A percentile compares a stretch with the other conserved stretches of the same genome.
phyloP scores from a whole-genome alignment of 306 rosid species.

The Quercus dentata region DNA sequence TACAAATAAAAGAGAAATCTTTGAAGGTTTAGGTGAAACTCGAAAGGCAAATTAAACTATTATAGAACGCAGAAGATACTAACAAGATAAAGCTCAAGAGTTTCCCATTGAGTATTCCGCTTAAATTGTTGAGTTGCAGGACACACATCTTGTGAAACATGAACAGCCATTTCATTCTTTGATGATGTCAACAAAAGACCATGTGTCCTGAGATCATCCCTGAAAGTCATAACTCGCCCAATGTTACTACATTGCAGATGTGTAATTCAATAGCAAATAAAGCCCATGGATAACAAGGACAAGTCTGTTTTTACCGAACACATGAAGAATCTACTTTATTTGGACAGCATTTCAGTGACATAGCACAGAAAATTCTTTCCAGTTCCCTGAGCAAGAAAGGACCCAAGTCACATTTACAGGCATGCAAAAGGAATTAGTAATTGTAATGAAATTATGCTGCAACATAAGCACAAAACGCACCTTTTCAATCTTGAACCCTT shows the following conservation, averaged over 20 bases:
- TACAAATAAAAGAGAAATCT: not conserved
- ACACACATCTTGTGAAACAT: constrained; percentile 52
- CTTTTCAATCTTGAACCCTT: constrained; percentile 80
- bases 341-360: constrained; percentile 74
- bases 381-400: constrained; percentile 62
- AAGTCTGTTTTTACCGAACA: constrained; percentile 48
- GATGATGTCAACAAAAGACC: constrained; percentile 61
- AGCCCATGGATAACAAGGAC: constrained; percentile 1
- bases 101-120: constrained; percentile 56
- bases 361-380: constrained; percentile 67
- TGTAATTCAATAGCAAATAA: constrained; percentile 18
- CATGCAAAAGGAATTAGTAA: not conserved
- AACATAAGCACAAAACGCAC: constrained; percentile 28
- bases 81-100: constrained; percentile 83
- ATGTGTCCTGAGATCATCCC: constrained; percentile 51
- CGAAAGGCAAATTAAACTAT: not conserved
- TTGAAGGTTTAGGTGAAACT: not conserved
- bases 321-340: constrained; percentile 57
- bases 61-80: constrained; percentile 34
- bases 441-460: not conserved
- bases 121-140: constrained; percentile 45
- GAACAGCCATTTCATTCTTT: constrained; percentile 53
- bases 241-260: not conserved
- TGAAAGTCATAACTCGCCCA: constrained; percentile 21
- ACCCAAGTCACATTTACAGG: constrained; percentile 20